Conservation (phyloP, 2,329 filamentous ascomycete genomes). For the Penicillium sp. region DNA sequence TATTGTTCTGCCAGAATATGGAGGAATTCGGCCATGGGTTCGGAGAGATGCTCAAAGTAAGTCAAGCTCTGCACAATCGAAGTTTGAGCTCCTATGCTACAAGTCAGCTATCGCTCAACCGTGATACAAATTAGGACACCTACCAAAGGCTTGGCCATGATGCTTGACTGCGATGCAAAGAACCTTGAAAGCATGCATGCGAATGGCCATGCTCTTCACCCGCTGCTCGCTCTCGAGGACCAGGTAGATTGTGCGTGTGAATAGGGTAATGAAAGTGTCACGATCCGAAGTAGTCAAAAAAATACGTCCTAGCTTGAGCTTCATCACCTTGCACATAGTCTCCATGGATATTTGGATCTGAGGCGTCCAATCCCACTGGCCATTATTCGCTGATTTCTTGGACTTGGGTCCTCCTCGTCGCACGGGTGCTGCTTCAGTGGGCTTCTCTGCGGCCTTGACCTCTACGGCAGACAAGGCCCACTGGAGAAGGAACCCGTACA, state of each 20-base stretch:
- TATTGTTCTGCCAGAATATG: conserved; percentile 96
- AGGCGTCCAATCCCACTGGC: conserved; percentile 80
- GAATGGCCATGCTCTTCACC: conserved; percentile 81
- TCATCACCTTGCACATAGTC: conserved; percentile 93
- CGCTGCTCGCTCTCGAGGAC: conserved; percentile 91
- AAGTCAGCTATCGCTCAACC: conserved; percentile 20
- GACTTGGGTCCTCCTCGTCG: conserved; percentile 74
- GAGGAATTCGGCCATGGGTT: conserved; percentile 97
- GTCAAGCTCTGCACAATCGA: conserved; percentile 97
- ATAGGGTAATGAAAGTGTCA: conserved; percentile 88
- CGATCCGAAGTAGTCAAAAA: conserved; percentile 95
- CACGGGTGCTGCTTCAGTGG: conserved; percentile 67
- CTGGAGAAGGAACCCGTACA: conserved; percentile 90
- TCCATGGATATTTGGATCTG: conserved; percentile 89
- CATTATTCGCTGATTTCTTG: conserved; percentile 72
- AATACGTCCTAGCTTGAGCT: conserved; percentile 85
- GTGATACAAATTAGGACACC: not conserved
- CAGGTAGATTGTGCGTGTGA: conserved; percentile 91
- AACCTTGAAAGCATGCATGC: conserved; percentile 97
- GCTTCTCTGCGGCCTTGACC: conserved; percentile 87
- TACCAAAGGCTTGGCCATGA: conserved; percentile 94
- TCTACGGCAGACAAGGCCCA: conserved; percentile 96
- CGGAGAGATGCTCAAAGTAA: conserved; percentile 97
- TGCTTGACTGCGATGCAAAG: conserved; percentile 96
- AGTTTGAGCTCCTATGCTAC: conserved; percentile 76